These are phyloP conservation scores for Balakata baccata DNA, from an alignment of 345 rosid species.

Conservation along the genomic window DNA sequence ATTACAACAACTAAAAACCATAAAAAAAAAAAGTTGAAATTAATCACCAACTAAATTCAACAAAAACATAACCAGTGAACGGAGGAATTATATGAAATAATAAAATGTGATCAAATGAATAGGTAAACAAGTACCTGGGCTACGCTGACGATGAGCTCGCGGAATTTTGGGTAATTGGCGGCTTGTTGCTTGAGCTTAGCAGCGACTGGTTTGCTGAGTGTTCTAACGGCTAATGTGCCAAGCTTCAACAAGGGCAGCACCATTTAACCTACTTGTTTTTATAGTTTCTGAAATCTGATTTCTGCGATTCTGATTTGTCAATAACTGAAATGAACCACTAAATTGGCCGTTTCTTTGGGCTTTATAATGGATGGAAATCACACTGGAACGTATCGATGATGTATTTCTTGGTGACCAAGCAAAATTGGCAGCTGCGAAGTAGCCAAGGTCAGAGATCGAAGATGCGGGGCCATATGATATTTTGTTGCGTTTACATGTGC, in stretches of 20 bases:
- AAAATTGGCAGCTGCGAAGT: slow-evolving; percentile 10
- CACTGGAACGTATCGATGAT: neutral
- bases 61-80: neutral
- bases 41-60: neutral
- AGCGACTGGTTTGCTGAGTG: slow-evolving; percentile 75
- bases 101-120: slow-evolving; percentile 2
- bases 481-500: neutral
- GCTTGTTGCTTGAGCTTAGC: slow-evolving; percentile 75
- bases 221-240: slow-evolving; percentile 64
- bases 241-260: slow-evolving; percentile 68
- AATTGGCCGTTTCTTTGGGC: neutral
- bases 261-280: slow-evolving; percentile 27
- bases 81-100: neutral
- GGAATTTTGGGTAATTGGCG: slow-evolving; percentile 69
- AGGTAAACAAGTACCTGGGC: slow-evolving; percentile 55
- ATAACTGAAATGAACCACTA: neutral
- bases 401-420: slow-evolving; percentile 15
- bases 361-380: neutral
- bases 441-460: neutral
- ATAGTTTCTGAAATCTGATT: slow-evolving; percentile 10
- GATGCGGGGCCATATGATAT: neutral
- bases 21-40: neutral
- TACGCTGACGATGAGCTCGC: slow-evolving; percentile 55
- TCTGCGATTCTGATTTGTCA: neutral
- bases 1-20: neutral